Conservation (phyloP, 2,329 filamentous ascomycete species). For the Venturia nashicola region DNA sequence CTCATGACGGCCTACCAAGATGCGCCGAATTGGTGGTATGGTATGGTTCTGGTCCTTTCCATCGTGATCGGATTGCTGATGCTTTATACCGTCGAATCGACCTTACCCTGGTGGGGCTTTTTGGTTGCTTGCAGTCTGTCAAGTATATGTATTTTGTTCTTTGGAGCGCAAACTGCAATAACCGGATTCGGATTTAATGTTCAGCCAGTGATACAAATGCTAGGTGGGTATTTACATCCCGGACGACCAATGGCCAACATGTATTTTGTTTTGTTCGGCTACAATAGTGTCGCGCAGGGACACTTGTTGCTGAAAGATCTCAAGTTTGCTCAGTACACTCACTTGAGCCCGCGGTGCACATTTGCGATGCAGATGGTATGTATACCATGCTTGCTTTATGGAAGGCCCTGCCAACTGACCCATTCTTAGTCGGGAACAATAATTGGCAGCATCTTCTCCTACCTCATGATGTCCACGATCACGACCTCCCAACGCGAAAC, state of each 20-base stretch:
- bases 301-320: conserved; percentile 16
- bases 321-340: conserved; percentile 28
- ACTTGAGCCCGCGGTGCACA: conserved; percentile 29
- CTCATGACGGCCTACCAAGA: conserved; percentile 21
- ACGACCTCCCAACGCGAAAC: conserved; percentile 28
- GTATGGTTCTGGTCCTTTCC: conserved; percentile 13
- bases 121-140: conserved; percentile 15
- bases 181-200: conserved; percentile 15
- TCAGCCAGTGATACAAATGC: conserved; percentile 13
- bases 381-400: neutral
- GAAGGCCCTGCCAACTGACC: neutral
- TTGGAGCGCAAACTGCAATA: conserved; percentile 16
- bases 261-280: conserved; percentile 29
- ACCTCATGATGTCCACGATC: conserved; percentile 33
- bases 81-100: conserved; percentile 17
- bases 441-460: conserved; percentile 29
- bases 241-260: conserved; percentile 29
- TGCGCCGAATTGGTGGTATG: conserved; percentile 22
- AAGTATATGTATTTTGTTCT: conserved; percentile 16
- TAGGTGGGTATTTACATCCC: conserved; percentile 14
- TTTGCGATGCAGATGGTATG: conserved; percentile 28
- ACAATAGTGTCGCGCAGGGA: conserved; percentile 22
- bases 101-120: conserved; percentile 22
- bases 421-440: conserved; percentile 16
- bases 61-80: conserved; percentile 16